A percentile compares a stretch with the other conserved stretches of the same genome.
Evolutionary conservation across 306 rosid species (phyloP).

Genomic region (Casuarina equisetifolia): DNA sequence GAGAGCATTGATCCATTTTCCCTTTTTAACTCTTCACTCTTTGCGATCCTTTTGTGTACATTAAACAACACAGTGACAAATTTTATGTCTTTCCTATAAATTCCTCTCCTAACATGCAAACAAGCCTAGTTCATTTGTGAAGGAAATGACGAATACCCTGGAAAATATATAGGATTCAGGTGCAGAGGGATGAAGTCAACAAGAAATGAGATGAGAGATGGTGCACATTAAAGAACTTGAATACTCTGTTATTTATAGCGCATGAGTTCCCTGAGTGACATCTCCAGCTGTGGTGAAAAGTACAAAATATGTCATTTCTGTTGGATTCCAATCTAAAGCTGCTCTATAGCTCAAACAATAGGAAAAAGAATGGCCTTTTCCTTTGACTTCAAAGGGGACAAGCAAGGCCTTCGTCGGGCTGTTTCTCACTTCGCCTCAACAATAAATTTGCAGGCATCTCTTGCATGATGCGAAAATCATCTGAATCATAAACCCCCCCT

Average conservation of each 20-base stretch:
- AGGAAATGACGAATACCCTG: background rate
- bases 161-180: background rate
- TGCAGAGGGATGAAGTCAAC: background rate
- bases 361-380: conserved; percentile 38
- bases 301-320: conserved; percentile 33
- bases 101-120: no score
- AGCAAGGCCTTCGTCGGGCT: conserved; percentile 31
- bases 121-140: no score
- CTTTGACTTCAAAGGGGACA: conserved; percentile 27
- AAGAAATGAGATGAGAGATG: background rate
- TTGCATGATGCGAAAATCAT: conserved; percentile 21
- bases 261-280: conserved; percentile 29
- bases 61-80: no score
- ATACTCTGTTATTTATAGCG: conserved; percentile 37
- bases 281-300: conserved; percentile 13
- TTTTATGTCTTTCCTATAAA: no score
- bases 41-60: no score
- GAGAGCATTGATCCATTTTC: no score
- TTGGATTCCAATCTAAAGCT: conserved; percentile 35
- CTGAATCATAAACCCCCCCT: conserved; percentile 50
- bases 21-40: no score
- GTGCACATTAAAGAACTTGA: conserved; percentile 23
- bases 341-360: conserved; percentile 37
- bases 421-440: conserved; percentile 32
- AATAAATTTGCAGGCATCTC: conserved; percentile 28